Evolutionary conservation across 805 yeast genomes (phyloP), one percentile per base, ranked within the genome.

Genomic region (Zygosaccharomyces siamensis): DNA sequence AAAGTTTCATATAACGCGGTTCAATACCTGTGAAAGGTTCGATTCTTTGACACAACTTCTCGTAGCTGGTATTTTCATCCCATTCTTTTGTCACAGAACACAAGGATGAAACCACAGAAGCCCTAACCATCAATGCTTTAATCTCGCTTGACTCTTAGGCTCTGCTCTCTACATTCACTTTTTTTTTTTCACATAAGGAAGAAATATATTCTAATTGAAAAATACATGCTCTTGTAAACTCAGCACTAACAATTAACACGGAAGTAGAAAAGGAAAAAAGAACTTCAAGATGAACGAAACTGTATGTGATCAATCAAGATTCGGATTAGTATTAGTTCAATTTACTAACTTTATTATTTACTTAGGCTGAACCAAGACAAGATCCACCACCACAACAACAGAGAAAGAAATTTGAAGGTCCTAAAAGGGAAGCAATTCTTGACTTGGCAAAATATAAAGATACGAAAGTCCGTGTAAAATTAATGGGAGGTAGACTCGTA

Each of bases 371-470:
- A 58, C 39, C 47, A 54, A 36, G 60, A 54, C 38, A 54, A 54
- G 52, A 60, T 36, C 49, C 44, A 41, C 48, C 41, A 53, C 57
- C 59, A 53, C 57, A 60, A 43, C 63, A 57, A 38, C 66, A 63
- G 43, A 64, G 60, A 53, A 69, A 66, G 52, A 71, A 70, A 55
- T 64, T 74, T 56, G 89, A 83, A 57, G 81, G 89, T 11, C 98
- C 97, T 32, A 86, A 86, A 72, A 85, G 89, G 68, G 97, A 90
- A 54, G 95, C 96, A 20, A 87, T 90, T 51, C 73, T 89, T 48
- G 89, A 90, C 65, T 73, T 93, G 51, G 79, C 83, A 53, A 84
- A 81, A 61, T 87, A 86, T 64, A 79, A 80, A 59, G 95, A 88
- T 63, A 75, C 84, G 57, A 67, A 75, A 56, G 80, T 92, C 36